phyloP scores from a whole-genome alignment of 441 rosid genomes.

The Gossypium schwendimanii region DNA sequence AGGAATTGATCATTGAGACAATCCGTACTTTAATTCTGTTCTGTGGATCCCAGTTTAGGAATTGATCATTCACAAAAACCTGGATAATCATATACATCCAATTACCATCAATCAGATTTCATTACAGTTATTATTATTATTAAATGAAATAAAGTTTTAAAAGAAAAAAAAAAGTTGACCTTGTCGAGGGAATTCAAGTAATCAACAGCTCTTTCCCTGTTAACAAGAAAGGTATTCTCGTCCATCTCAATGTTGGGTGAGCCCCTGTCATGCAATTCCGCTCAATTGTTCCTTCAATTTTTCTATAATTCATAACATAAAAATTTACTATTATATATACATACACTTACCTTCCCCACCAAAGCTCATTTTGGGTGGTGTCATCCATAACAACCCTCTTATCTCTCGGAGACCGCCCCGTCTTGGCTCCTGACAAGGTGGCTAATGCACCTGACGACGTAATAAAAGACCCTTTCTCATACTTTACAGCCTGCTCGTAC shows the following conservation, averaged over 20 bases:
- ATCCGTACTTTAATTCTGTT: too few species aligned
- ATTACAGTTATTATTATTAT: not conserved
- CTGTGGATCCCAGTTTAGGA: too few species aligned
- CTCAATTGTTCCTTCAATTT: not conserved
- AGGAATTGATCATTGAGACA: too few species aligned
- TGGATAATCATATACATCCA: constrained; percentile 17
- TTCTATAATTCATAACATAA: not conserved
- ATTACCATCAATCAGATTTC: not conserved
- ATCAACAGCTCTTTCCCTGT: constrained; percentile 93
- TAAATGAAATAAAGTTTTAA: not conserved
- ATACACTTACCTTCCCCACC: constrained; percentile 92
- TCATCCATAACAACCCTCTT: constrained; percentile 84
- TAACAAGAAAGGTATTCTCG: constrained; percentile 80
- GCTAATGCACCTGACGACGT: constrained; percentile 78
- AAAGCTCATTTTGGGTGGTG: constrained; percentile 52
- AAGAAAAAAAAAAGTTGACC: constrained; percentile 24
- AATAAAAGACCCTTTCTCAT: constrained; percentile 79
- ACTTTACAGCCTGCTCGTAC: constrained; percentile 78
- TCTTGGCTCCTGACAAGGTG: constrained; percentile 86
- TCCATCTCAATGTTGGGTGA: constrained; percentile 96
- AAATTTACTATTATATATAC: not conserved
- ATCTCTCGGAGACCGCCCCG: constrained; percentile 84
- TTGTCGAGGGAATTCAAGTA: constrained; percentile 88
- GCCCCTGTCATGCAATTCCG: constrained; percentile 38
- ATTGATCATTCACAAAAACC: constrained; percentile 94